A percentile compares a stretch with the other conserved stretches of the same genome.
Conservation (phyloP, 768 basidiomycete species). For the Cyclocybe aegerita region DNA sequence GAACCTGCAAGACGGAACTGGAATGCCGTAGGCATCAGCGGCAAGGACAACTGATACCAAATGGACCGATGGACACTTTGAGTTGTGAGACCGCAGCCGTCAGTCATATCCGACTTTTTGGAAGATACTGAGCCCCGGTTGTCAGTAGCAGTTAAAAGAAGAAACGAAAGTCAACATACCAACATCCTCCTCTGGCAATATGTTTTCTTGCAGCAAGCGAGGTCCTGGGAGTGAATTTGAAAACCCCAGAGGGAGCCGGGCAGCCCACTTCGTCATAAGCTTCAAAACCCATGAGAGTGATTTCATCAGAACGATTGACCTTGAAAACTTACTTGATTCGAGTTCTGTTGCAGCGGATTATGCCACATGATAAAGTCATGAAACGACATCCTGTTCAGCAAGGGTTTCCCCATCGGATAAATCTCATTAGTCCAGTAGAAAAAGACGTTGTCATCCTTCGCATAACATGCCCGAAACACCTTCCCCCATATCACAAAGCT, state of each 20-base stretch:
- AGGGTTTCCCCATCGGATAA: conserved; percentile 11
- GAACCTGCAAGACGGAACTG: conserved; percentile 49
- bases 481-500: conserved; percentile 54
- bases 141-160: background rate
- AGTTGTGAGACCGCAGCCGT: conserved; percentile 51
- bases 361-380: conserved; percentile 52
- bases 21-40: conserved; percentile 40
- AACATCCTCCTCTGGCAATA: conserved; percentile 43
- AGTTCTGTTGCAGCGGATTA: conserved; percentile 50
- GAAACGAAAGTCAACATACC: conserved; percentile 29
- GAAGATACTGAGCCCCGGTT: conserved; percentile 17
- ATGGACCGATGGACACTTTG: conserved; percentile 30
- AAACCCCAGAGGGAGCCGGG: conserved; percentile 56
- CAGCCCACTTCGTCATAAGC: conserved; percentile 65
- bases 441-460: conserved; percentile 60
- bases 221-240: conserved; percentile 66
- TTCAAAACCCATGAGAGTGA: conserved; percentile 16
- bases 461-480: conserved; percentile 60
- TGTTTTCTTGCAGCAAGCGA: conserved; percentile 31
- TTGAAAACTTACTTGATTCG: conserved; percentile 40
- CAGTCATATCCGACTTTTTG: conserved; percentile 49
- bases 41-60: conserved; percentile 29
- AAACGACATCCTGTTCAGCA: conserved; percentile 34
- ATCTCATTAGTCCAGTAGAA: conserved; percentile 53
- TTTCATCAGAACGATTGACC: background rate